Conservation (phyloP, 2,329 filamentous ascomycete genomes). For the Aspergillus sp. region DNA sequence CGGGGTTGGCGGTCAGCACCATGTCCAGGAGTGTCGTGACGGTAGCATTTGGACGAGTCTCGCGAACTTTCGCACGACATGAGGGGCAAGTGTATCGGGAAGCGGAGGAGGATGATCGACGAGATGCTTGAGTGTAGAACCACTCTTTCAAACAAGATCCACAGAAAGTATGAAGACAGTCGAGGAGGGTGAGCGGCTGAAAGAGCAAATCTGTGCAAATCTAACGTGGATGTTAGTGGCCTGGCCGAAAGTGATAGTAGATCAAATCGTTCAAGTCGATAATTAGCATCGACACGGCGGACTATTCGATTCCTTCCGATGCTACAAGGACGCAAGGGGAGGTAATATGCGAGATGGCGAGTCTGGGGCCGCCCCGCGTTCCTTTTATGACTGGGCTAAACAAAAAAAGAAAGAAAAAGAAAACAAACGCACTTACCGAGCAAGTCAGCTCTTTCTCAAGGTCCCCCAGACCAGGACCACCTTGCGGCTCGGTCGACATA, state of each 20-base stretch:
- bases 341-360: not conserved
- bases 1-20: slow-evolving; percentile 77
- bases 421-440: slow-evolving; percentile 65
- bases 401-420: not conserved
- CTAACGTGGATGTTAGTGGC: slow-evolving; percentile 46
- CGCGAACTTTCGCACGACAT: slow-evolving; percentile 82
- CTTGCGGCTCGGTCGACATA: slow-evolving; percentile 20
- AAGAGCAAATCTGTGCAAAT: slow-evolving; percentile 96
- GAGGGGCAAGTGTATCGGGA: slow-evolving; percentile 83
- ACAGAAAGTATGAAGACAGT: slow-evolving; percentile 95
- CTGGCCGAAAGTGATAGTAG: not conserved
- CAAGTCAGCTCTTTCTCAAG: slow-evolving; percentile 93
- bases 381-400: not conserved
- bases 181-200: slow-evolving; percentile 84
- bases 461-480: slow-evolving; percentile 54
- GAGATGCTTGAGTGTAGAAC: slow-evolving; percentile 78
- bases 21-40: slow-evolving; percentile 89
- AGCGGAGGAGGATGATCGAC: slow-evolving; percentile 43
- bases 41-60: slow-evolving; percentile 85
- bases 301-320: not conserved
- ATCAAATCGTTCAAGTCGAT: not conserved
- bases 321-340: slow-evolving; percentile 4
- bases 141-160: slow-evolving; percentile 94
- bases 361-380: slow-evolving; percentile 8
- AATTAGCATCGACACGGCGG: not conserved